A percentile compares a stretch with the other conserved stretches of the same genome.
These are phyloP conservation scores for Phaeosphaeriaceae sp. DNA, from an alignment of 2,329 filamentous ascomycete species.

Conservation along the genomic window DNA sequence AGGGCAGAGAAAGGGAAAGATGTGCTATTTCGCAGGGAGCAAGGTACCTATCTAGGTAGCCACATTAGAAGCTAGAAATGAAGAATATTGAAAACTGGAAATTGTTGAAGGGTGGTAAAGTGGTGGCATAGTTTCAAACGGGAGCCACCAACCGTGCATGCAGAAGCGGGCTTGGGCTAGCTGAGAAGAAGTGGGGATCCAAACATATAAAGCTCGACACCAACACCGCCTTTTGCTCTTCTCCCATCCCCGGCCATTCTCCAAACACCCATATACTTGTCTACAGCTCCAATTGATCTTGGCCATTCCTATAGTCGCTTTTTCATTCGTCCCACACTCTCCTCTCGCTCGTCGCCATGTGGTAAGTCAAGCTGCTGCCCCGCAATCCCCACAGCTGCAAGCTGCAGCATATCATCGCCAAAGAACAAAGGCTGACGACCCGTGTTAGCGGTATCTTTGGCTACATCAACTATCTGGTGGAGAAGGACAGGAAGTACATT, in stretches of 20 bases:
- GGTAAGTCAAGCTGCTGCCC: slow-evolving; percentile 42
- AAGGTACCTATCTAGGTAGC: too few species aligned
- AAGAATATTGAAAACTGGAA: slow-evolving; percentile 28
- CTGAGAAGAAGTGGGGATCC: slow-evolving; percentile 34
- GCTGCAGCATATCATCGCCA: too few species aligned
- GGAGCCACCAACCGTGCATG: slow-evolving; percentile 34
- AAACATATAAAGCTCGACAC: slow-evolving; percentile 46
- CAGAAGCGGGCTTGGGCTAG: slow-evolving; percentile 30
- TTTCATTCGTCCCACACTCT: slow-evolving; percentile 28
- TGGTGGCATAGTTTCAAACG: slow-evolving; percentile 21
- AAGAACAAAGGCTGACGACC: slow-evolving; percentile 27
- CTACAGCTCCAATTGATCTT: slow-evolving; percentile 17
- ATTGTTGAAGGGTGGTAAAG: slow-evolving; percentile 18
- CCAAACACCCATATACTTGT: slow-evolving; percentile 22
- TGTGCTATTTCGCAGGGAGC: slow-evolving; percentile 10
- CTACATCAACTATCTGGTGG: slow-evolving; percentile 99
- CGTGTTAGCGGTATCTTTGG: slow-evolving; percentile 84
- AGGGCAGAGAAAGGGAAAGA: slow-evolving; percentile 21
- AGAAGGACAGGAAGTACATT: slow-evolving; percentile 97
- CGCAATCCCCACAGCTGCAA: slow-evolving; percentile 3
- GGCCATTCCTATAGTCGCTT: slow-evolving; percentile 37
- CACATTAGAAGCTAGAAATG: too few species aligned
- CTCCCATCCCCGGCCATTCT: slow-evolving; percentile 30
- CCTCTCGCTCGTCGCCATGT: slow-evolving; percentile 45
- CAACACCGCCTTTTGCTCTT: slow-evolving; percentile 44